phyloP scores from a whole-genome alignment of 2,329 filamentous ascomycete genomes.

The Chrysoporthe puriensis region DNA sequence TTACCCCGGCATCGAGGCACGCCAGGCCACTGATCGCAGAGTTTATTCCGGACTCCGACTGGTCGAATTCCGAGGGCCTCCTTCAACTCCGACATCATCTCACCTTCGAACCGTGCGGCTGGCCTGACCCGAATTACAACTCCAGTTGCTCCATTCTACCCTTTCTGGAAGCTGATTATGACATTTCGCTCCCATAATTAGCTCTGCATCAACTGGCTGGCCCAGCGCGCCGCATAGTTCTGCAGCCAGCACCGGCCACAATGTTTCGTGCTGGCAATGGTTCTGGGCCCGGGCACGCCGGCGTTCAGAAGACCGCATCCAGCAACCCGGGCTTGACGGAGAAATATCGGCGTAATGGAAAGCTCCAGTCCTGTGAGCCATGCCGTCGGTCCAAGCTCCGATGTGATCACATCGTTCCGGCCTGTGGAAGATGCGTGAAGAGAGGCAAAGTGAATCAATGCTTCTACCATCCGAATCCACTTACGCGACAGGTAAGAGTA shows the following conservation, averaged over 20 bases:
- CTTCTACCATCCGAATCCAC: conserved; percentile 40
- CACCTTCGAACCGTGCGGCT: not conserved
- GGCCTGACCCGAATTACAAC: not conserved
- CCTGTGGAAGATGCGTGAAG: conserved; percentile 39
- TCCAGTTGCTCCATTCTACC: not conserved
- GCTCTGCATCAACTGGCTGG: not conserved
- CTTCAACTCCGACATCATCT: not conserved
- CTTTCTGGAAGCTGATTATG: not conserved
- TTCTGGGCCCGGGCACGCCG: conserved; percentile 34
- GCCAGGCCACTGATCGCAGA: not conserved
- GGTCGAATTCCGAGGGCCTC: conserved; percentile 1
- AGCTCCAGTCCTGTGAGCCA: conserved; percentile 41
- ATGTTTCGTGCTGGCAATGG: conserved; percentile 20
- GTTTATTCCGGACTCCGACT: not conserved
- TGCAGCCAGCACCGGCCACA: not conserved
- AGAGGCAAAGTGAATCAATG: conserved; percentile 37
- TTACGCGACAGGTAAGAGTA: conserved; percentile 35
- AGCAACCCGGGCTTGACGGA: conserved; percentile 34
- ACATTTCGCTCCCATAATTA: not conserved
- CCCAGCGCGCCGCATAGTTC: not conserved
- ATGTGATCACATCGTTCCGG: conserved; percentile 42
- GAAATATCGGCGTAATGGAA: conserved; percentile 41
- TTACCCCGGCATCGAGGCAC: not conserved
- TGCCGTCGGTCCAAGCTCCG: conserved; percentile 41
- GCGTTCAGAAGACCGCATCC: conserved; percentile 17